Evolutionary conservation across 257 asterid genomes (phyloP).

Genomic region (Anisodus acutangulus): DNA sequence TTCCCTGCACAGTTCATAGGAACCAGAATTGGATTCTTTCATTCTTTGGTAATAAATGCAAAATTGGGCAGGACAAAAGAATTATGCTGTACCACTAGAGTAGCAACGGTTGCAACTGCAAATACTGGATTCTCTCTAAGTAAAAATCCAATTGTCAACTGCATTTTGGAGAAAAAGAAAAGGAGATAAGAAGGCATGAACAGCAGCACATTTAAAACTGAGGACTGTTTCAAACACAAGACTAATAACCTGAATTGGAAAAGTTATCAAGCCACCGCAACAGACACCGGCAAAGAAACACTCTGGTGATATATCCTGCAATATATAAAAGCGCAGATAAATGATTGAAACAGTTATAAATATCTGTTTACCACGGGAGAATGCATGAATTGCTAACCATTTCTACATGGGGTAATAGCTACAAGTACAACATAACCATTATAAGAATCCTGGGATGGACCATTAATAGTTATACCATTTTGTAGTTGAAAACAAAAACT

Average conservation of each 20-base stretch:
- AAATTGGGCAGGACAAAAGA: conserved; percentile 8
- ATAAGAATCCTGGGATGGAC: not conserved
- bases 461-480: not conserved
- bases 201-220: conserved; percentile 9
- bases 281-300: conserved; percentile 93
- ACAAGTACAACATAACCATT: not conserved
- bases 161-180: conserved; percentile 31
- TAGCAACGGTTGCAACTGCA: conserved; percentile 85
- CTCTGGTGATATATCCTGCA: conserved; percentile 79
- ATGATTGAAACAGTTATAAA: conserved; percentile 21
- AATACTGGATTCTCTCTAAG: conserved; percentile 78
- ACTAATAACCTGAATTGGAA: conserved; percentile 73
- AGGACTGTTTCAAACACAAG: not conserved
- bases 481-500: not conserved
- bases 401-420: not conserved
- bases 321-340: conserved; percentile 26
- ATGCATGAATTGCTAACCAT: conserved; percentile 18
- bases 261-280: conserved; percentile 84
- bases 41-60: conserved; percentile 22
- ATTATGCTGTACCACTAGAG: conserved; percentile 61
- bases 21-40: conserved; percentile 27
- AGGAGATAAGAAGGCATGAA: conserved; percentile 11
- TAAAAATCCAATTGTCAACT: conserved; percentile 80
- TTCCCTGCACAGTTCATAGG: conserved; percentile 56
- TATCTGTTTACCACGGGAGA: not conserved